Percentiles rank a stretch among this genome's conserved stretches.
These are phyloP conservation scores for Umbelopsis vinacea DNA, from an alignment of 192 early-diverging fungal species.

Conservation along the genomic window DNA sequence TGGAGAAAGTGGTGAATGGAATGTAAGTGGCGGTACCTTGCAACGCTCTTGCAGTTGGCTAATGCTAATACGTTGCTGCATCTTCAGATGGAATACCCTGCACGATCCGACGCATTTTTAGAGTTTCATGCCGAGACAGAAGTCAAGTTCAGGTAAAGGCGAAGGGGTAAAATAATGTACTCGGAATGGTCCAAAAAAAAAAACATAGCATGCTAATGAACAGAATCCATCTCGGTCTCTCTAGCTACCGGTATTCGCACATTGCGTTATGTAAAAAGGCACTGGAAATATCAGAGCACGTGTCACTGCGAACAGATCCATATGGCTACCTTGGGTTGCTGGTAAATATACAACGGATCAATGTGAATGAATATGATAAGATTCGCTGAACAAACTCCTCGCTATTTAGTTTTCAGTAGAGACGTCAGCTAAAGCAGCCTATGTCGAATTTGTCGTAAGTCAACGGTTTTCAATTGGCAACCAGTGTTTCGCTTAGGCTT, in stretches of 20 bases:
- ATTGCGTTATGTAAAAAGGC: slow-evolving; percentile 16
- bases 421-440: slow-evolving; percentile 5
- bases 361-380: background rate
- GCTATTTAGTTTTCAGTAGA: slow-evolving; percentile 4
- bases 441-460: slow-evolving; percentile 17
- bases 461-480: background rate
- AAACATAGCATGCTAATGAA: too few relatives aligned
- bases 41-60: too few relatives aligned
- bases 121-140: slow-evolving; percentile 21
- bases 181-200: background rate
- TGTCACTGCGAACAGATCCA: slow-evolving; percentile 12
- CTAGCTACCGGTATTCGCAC: slow-evolving; percentile 6
- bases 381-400: background rate
- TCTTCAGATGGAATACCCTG: slow-evolving; percentile 16
- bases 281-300: slow-evolving; percentile 14
- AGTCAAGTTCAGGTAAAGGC: slow-evolving; percentile 7
- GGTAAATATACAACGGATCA: background rate
- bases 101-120: slow-evolving; percentile 12
- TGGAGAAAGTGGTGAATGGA: slow-evolving; percentile 14
- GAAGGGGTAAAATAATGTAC: background rate
- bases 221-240: too few relatives aligned
- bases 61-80: too few relatives aligned
- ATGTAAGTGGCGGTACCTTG: background rate
- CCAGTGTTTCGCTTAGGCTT: background rate
- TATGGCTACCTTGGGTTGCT: slow-evolving; percentile 12